These are phyloP conservation scores for Candida frijolesensis DNA, from an alignment of 1,139 yeast genomes.

Conservation along the genomic window DNA sequence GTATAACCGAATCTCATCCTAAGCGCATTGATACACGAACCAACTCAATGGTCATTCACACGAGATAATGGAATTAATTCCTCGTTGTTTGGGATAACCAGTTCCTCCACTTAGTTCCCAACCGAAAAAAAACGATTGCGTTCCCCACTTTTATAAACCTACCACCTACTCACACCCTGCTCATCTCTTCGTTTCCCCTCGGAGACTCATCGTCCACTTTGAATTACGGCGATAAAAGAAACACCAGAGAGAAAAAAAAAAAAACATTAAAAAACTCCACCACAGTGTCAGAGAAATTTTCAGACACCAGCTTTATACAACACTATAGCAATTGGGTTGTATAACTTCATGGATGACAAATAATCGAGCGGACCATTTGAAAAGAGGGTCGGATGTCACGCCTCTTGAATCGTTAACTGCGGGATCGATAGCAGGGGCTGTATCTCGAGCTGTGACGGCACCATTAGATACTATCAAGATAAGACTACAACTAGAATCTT, in stretches of 20 bases:
- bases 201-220: not conserved
- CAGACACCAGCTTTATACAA: not conserved
- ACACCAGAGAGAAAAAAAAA: not conserved
- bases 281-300: too few species aligned
- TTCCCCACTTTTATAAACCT: not conserved
- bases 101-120: too few species aligned
- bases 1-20: too few species aligned
- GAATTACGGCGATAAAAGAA: not conserved
- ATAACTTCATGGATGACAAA: constrained; percentile 13
- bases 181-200: not conserved
- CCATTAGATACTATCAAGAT: constrained; percentile 91
- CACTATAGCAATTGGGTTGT: not conserved
- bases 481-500: constrained; percentile 63
- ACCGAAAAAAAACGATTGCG: not conserved
- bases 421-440: constrained; percentile 74
- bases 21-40: too few species aligned
- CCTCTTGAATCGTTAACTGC: constrained; percentile 54
- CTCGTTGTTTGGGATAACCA: too few species aligned
- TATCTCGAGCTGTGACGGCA: constrained; percentile 73
- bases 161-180: too few species aligned
- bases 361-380: constrained; percentile 48
- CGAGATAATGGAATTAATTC: too few species aligned
- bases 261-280: not conserved
- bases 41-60: too few species aligned
- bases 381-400: constrained; percentile 51